Conservation (phyloP, 83 land plant genomes). For the Diphasiastrum complanatum region DNA sequence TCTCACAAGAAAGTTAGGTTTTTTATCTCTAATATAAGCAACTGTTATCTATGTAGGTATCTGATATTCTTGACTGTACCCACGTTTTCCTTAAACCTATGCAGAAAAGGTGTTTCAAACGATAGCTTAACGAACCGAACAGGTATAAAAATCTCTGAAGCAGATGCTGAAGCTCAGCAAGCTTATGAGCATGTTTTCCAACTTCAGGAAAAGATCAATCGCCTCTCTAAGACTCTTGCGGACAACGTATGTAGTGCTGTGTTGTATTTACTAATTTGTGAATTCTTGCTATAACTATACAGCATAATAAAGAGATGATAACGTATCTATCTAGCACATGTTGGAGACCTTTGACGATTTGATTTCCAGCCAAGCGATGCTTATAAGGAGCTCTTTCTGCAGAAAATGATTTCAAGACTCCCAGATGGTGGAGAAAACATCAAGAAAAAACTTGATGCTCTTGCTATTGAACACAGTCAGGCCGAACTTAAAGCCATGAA, state of each 20-base stretch:
- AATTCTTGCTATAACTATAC: neutral
- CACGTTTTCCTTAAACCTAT: no score
- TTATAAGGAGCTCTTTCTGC: neutral
- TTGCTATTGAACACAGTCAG: conserved; percentile 9
- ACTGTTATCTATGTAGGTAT: no score
- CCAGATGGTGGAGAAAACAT: conserved; percentile 29
- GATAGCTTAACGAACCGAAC: neutral
- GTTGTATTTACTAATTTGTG: neutral
- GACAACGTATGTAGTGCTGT: conserved; percentile 6
- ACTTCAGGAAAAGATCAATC: conserved; percentile 10
- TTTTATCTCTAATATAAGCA: no score
- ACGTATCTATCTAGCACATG: neutral
- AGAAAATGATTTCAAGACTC: conserved; percentile 22
- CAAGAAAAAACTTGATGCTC: conserved; percentile 19
- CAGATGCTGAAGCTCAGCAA: neutral
- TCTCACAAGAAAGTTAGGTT: no score
- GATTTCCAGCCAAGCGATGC: neutral
- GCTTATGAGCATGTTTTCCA: neutral
- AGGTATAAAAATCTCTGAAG: conserved; percentile 1
- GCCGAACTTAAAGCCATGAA: conserved; percentile 10
- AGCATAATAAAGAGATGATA: neutral
- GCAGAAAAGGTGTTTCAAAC: no score
- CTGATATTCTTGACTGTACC: no score
- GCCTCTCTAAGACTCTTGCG: conserved; percentile 19
- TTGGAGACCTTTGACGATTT: neutral